phyloP scores from a whole-genome alignment of 140 eudicot species.

The Anethum foeniculum region DNA sequence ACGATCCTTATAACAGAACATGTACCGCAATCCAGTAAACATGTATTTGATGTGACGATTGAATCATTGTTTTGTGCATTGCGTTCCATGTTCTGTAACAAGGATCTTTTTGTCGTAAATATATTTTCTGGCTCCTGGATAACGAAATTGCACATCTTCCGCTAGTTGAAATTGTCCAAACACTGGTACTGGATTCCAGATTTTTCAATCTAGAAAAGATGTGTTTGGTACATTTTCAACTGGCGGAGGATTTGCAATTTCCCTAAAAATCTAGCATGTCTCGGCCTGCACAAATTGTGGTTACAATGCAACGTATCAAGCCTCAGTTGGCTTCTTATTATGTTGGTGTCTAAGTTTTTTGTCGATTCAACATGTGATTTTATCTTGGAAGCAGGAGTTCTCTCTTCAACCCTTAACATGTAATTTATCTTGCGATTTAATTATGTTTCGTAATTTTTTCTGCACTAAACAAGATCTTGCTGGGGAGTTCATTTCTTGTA shows the following conservation, averaged over 20 bases:
- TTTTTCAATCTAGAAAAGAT: neutral
- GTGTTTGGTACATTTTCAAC: neutral
- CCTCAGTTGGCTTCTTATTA: neutral
- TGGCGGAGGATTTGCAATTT: neutral
- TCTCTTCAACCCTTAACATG: too few relatives aligned
- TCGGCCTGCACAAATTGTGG: neutral
- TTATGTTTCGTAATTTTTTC: neutral
- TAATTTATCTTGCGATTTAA: too few relatives aligned
- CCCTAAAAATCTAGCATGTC: neutral
- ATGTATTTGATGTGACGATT: neutral
- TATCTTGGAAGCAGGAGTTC: neutral
- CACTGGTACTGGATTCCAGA: neutral
- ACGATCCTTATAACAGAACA: neutral
- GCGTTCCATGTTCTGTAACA: neutral
- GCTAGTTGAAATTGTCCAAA: neutral
- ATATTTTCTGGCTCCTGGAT: neutral
- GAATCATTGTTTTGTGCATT: neutral
- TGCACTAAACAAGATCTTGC: neutral
- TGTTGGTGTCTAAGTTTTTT: neutral
- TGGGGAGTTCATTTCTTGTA: neutral
- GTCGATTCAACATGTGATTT: neutral
- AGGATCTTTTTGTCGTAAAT: neutral
- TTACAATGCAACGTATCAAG: neutral
- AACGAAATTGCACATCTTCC: neutral
- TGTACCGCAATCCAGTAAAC: neutral